Evolutionary conservation across 495 filamentous ascomycete genomes (phyloP), one percentile per base, ranked within the genome.

Genomic region (Clavariopsis aquatica): DNA sequence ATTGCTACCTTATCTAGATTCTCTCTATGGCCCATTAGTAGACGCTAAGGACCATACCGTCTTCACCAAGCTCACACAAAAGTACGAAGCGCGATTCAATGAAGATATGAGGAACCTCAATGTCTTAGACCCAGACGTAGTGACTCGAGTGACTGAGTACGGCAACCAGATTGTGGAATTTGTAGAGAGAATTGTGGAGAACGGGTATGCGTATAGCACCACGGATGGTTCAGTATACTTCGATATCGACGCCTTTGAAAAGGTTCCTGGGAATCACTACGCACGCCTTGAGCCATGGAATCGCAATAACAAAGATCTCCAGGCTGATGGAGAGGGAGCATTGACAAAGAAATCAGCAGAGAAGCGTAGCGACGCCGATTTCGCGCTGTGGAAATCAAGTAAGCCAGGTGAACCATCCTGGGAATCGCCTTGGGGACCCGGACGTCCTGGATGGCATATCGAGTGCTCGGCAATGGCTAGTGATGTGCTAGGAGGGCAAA

Each of bases 391-490:
- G 93, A 98, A 98, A 77, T 84, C 89, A 38, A 92, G 87, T 0
- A 97, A 95, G 76, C 84, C 89, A 3, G 93, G 94, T 38, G 94
- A 98, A 78, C 94, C 94, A 0, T 88, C 83, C 63, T 98, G 94
- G 94, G 77, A 85, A 12, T 91, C 87, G 68, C 83, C 83, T 5
- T 98, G 94, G 93, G 92, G 93, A 9, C 79, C 84, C 49, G 93
- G 93, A 26, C 81, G 94, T 20, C 94, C 94, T 0, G 94, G 94
- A 17, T 97, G 92, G 94, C 94, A 98, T 75, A 97, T 98, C 65
- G 93, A 98, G 78, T 98, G 94, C 84, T 94, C 89, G 0, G 93
- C 91, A 1, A 98, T 98, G 94, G 92, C 93, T 0, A 92, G 88
- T 1, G 89, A 91, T 58, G 84, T 89, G 31, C 80, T 98, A 5